These are phyloP conservation scores for Pontederia paniculata DNA, from an alignment of 176 grass and related monocot genomes.

Conservation along the genomic window DNA sequence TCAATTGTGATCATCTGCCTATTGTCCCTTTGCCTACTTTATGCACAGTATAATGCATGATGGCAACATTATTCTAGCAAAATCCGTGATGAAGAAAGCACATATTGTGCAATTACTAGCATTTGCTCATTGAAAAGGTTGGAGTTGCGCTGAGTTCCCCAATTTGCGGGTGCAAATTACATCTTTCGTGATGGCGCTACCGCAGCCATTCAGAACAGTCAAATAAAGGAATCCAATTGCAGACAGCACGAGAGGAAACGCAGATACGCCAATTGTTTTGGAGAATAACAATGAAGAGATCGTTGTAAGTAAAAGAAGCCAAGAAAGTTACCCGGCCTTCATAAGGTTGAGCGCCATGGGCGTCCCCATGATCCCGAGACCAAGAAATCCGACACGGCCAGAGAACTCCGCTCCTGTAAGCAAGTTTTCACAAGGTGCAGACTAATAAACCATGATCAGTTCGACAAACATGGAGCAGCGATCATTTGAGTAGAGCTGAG, in stretches of 20 bases:
- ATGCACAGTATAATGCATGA: too few species aligned
- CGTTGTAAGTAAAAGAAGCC: background rate
- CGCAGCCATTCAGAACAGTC: too few species aligned
- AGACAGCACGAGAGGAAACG: background rate
- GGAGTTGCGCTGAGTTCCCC: too few species aligned
- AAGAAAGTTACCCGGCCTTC: slow-evolving; percentile 38
- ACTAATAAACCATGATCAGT: too few species aligned
- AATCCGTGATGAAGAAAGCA: too few species aligned
- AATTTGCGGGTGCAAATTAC: too few species aligned
- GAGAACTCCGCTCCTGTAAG: slow-evolving; percentile 34
- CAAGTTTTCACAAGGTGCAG: too few species aligned
- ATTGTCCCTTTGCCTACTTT: too few species aligned
- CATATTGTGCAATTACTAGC: too few species aligned
- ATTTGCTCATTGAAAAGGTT: too few species aligned
- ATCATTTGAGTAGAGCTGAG: background rate
- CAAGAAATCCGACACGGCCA: slow-evolving; percentile 69
- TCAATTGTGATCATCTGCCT: too few species aligned
- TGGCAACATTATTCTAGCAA: too few species aligned
- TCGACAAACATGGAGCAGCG: background rate
- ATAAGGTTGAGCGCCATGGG: slow-evolving; percentile 80
- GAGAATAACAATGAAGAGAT: background rate
- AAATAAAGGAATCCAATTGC: background rate
- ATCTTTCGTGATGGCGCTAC: background rate
- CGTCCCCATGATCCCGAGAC: slow-evolving; percentile 65
- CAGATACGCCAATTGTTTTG: background rate